Evolutionary conservation across 176 grass and related monocot species (phyloP).

Genomic region (Thalia dealbata): DNA sequence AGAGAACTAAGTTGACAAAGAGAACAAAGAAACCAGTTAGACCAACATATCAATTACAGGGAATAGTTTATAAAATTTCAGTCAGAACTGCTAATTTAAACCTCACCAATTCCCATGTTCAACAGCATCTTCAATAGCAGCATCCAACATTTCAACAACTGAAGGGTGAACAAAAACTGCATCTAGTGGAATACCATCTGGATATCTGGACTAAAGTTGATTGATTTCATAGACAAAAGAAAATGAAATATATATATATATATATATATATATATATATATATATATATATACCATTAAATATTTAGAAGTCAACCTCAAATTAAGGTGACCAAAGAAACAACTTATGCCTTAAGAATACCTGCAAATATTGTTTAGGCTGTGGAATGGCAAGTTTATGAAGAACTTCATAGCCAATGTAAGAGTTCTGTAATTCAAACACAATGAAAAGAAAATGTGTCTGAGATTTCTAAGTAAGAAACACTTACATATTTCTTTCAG

Average conservation of each 20-base stretch:
- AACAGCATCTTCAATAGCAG: constrained; percentile 71
- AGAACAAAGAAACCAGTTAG: background rate
- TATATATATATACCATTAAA: constrained; percentile 15
- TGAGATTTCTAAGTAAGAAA: constrained; percentile 12
- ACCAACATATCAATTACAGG: background rate
- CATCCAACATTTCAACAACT: constrained; percentile 87
- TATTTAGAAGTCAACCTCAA: constrained; percentile 1
- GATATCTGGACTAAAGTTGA: constrained; percentile 70
- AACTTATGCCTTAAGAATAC: constrained; percentile 39
- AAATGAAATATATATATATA: constrained; percentile 7
- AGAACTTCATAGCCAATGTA: constrained; percentile 89
- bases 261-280: constrained; percentile 15
- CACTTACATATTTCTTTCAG: constrained; percentile 7
- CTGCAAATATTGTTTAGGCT: constrained; percentile 93
- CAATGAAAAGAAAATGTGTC: constrained; percentile 21
- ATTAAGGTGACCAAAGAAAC: background rate
- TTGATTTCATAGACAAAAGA: constrained; percentile 13
- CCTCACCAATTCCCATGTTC: constrained; percentile 78
- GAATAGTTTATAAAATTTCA: background rate
- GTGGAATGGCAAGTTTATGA: constrained; percentile 86
- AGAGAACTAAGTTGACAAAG: background rate
- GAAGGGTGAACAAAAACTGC: constrained; percentile 91
- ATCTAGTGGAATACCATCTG: constrained; percentile 80
- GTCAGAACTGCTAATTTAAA: constrained; percentile 10
- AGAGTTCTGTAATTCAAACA: constrained; percentile 61